Conservation (phyloP, 1,284 basidiomycete genomes). For the Ustilago hordei region DNA sequence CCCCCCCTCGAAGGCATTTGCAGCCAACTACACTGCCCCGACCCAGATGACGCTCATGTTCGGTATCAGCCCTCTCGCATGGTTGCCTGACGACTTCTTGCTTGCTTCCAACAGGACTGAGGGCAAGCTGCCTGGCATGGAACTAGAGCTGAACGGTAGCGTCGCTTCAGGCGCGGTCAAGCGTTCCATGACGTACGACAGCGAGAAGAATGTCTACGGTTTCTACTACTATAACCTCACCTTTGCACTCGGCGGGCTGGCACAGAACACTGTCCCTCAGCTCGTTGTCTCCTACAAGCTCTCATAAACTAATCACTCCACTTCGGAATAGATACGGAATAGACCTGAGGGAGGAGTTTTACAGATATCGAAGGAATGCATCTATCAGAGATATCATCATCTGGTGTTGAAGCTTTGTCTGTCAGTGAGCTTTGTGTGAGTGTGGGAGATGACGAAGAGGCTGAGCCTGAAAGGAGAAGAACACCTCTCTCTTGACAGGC, state of each 20-base stretch:
- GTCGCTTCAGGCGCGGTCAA: conserved; percentile 23
- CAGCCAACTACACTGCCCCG: conserved; percentile 38
- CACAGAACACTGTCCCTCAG: conserved; percentile 30
- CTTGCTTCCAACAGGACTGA: conserved; percentile 28
- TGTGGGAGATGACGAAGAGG: background rate
- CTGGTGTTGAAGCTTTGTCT: background rate
- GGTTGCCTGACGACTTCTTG: conserved; percentile 32
- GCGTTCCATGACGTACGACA: conserved; percentile 36
- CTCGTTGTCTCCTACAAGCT: conserved; percentile 36
- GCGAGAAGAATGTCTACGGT: conserved; percentile 28
- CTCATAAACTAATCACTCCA: conserved; percentile 1
- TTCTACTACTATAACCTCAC: conserved; percentile 47
- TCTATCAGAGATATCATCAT: background rate
- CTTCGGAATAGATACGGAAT: background rate
- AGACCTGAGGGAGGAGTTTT: background rate
- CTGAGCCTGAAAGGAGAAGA: conserved; percentile 6
- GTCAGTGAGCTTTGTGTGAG: background rate
- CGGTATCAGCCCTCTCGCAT: conserved; percentile 15
- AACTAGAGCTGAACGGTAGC: conserved; percentile 24
- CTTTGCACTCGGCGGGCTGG: conserved; percentile 30
- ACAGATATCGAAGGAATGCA: background rate
- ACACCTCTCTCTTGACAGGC: background rate
- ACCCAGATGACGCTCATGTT: conserved; percentile 38
- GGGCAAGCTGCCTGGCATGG: conserved; percentile 24
- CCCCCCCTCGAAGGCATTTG: conserved; percentile 31